Conservation (phyloP, 2,329 filamentous ascomycete species). For the Xylariaceae sp. region DNA sequence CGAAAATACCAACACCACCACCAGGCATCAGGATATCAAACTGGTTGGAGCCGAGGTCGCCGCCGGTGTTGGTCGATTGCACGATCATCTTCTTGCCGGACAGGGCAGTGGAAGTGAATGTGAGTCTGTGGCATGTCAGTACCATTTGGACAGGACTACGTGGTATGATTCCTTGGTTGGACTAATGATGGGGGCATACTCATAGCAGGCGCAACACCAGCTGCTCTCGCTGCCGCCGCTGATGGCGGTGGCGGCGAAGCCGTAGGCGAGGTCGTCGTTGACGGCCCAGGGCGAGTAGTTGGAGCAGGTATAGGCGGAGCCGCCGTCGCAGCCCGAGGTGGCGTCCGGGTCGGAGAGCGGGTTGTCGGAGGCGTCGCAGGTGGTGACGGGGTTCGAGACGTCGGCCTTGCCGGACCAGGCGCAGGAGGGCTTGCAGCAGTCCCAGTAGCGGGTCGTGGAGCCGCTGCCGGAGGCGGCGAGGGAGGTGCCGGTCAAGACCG, state of each 20-base stretch:
- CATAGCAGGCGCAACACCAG: conserved; percentile 55
- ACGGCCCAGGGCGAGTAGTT: conserved; percentile 50
- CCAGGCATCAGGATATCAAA: conserved; percentile 48
- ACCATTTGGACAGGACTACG: too few relatives aligned
- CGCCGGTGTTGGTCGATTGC: conserved; percentile 54
- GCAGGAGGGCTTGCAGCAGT: conserved; percentile 57
- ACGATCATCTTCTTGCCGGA: conserved; percentile 53
- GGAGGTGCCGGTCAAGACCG: conserved; percentile 5
- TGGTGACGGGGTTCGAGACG: conserved; percentile 36
- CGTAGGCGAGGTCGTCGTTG: conserved; percentile 47
- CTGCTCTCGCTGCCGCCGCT: conserved; percentile 38
- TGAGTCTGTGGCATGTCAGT: too few relatives aligned
- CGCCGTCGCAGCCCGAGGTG: conserved; percentile 44
- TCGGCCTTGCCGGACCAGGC: conserved; percentile 43
- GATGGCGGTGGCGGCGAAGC: conserved; percentile 49
- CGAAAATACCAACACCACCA: conserved; percentile 45
- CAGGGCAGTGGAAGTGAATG: conserved; percentile 37
- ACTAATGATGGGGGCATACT: too few relatives aligned
- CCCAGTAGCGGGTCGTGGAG: conserved; percentile 35
- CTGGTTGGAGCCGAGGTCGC: conserved; percentile 46
- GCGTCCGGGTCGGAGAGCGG: conserved; percentile 37
- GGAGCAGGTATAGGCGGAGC: conserved; percentile 46
- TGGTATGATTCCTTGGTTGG: too few relatives aligned
- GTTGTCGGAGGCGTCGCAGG: conserved; percentile 42
- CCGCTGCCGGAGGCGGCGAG: conserved; percentile 18